Percentiles rank a stretch among this genome's conserved stretches.
Conservation (phyloP, 495 filamentous ascomycete genomes). For the Oidiodendron maius region DNA sequence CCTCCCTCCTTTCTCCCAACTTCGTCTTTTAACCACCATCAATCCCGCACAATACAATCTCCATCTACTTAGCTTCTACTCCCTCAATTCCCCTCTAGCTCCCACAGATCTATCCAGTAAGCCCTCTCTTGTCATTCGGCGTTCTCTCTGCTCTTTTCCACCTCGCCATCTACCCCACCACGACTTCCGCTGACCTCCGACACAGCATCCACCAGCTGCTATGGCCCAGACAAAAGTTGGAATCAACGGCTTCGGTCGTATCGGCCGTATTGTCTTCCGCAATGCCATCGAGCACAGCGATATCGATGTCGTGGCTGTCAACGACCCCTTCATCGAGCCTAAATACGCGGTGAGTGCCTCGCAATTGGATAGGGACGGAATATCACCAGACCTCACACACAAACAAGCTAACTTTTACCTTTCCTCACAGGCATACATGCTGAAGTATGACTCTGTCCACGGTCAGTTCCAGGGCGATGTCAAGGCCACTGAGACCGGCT, state of each 20-base stretch:
- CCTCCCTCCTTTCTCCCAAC: no score
- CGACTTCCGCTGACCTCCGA: neutral
- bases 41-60: no score
- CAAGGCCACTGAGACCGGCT: constrained; percentile 64
- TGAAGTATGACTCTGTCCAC: constrained; percentile 97
- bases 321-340: constrained; percentile 98
- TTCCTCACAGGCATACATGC: constrained; percentile 83
- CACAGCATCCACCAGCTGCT: neutral
- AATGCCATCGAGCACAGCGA: constrained; percentile 77
- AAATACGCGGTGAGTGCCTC: constrained; percentile 86
- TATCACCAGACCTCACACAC: no score
- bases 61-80: no score
- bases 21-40: no score
- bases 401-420: constrained; percentile 9
- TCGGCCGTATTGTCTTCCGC: constrained; percentile 83
- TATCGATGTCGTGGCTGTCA: constrained; percentile 90
- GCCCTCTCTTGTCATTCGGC: no score
- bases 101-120: no score
- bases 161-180: constrained; percentile 21
- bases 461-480: constrained; percentile 93
- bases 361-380: no score
- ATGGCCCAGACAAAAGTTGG: constrained; percentile 61
- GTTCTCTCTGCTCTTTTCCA: no score
- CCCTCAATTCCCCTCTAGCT: no score
- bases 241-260: constrained; percentile 99